Evolutionary conservation across 345 rosid genomes (phyloP).

Genomic region (Sisymbrium irio): DNA sequence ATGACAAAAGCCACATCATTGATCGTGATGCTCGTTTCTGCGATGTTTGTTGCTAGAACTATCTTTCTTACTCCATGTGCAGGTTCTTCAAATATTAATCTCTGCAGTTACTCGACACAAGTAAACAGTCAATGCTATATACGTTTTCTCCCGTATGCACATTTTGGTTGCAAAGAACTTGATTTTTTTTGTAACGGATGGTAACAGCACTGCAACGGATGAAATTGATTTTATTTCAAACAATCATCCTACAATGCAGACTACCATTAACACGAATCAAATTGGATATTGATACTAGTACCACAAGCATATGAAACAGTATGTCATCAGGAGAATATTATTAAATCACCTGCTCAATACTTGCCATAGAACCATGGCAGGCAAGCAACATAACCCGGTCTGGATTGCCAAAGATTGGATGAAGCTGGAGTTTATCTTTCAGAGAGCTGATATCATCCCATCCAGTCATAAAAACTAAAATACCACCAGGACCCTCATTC

Average conservation of each 20-base stretch:
- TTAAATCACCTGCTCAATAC: slow-evolving; percentile 76
- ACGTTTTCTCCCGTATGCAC: background rate
- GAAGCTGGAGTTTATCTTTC: slow-evolving; percentile 74
- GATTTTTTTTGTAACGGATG: background rate
- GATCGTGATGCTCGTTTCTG: slow-evolving; percentile 96
- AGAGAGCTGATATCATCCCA: slow-evolving; percentile 93
- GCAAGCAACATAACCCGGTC: slow-evolving; percentile 65
- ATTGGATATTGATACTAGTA: background rate
- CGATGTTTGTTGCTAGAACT: slow-evolving; percentile 87
- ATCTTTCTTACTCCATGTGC: slow-evolving; percentile 80
- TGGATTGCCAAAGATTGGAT: slow-evolving; percentile 73
- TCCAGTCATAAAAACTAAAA: slow-evolving; percentile 92
- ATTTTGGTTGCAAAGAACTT: background rate
- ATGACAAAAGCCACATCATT: slow-evolving; percentile 85
- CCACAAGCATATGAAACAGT: slow-evolving; percentile 3
- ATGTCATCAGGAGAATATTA: background rate
- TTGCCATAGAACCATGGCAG: slow-evolving; percentile 98
- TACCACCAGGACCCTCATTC: slow-evolving; percentile 74
- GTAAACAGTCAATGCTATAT: background rate
- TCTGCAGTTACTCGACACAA: slow-evolving; percentile 50
- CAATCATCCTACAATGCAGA: background rate
- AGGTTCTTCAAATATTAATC: slow-evolving; percentile 82
- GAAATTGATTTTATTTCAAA: background rate
- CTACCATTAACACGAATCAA: background rate
- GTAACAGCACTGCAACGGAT: background rate